phyloP scores from a whole-genome alignment of 73 alveolate species.

The Stentor roeselii region DNA sequence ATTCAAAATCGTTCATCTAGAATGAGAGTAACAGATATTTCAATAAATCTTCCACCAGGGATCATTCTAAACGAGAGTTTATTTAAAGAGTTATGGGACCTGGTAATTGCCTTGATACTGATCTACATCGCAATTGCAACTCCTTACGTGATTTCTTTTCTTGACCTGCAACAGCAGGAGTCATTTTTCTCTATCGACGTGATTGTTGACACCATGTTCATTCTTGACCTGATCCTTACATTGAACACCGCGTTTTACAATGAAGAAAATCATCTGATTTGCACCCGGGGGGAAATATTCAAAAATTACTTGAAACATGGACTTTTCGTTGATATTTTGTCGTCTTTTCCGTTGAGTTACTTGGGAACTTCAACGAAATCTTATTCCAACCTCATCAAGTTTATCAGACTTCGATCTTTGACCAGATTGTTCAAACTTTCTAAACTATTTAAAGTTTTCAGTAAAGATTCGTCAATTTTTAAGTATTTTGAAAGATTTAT shows the following conservation, averaged over 20 bases:
- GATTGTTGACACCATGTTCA: conserved; percentile 57
- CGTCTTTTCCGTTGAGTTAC: conserved; percentile 57
- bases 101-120: not conserved
- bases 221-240: conserved; percentile 58
- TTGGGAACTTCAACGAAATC: not conserved
- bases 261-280: conserved; percentile 64
- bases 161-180: not conserved
- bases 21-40: no score
- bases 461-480: conserved; percentile 29
- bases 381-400: conserved; percentile 29
- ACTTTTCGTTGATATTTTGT: conserved; percentile 63
- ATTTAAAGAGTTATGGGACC: not conserved
- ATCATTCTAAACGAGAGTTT: not conserved
- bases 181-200: conserved; percentile 29
- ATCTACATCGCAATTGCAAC: not conserved
- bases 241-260: conserved; percentile 74
- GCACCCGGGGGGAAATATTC: conserved; percentile 34
- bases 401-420: conserved; percentile 52
- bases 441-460: conserved; percentile 44
- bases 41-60: not conserved
- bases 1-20: not conserved
- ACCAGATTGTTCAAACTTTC: conserved; percentile 45
- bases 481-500: conserved; percentile 36
- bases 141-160: conserved; percentile 6
- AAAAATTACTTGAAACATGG: conserved; percentile 58